Evolutionary conservation across 1,284 basidiomycete species (phyloP).

Genomic region (Ustilago shanxiensis): DNA sequence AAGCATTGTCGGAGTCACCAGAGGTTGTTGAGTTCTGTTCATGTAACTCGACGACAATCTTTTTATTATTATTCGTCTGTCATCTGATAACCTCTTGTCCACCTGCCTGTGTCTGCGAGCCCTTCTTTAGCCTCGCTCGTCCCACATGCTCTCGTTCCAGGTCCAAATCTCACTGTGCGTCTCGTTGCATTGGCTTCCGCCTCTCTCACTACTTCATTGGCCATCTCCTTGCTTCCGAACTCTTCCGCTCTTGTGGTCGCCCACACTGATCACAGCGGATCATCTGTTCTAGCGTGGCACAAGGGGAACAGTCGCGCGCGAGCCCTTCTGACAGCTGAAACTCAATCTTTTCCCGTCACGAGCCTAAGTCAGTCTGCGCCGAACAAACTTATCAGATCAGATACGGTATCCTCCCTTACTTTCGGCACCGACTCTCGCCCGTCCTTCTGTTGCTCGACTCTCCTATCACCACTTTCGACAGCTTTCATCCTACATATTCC

Average conservation of each 20-base stretch:
- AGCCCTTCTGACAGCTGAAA: neutral
- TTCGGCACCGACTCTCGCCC: conserved; percentile 12
- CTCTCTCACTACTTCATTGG: conserved; percentile 18
- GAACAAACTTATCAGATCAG: conserved; percentile 26
- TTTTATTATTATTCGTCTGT: too few relatives aligned
- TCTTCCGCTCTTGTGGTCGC: conserved; percentile 10
- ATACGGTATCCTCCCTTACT: conserved; percentile 2
- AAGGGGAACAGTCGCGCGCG: neutral
- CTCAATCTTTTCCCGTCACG: neutral
- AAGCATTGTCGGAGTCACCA: neutral
- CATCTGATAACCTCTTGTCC: neutral
- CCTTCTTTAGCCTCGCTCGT: too few relatives aligned
- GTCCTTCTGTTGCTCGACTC: conserved; percentile 4
- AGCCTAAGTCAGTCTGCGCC: neutral
- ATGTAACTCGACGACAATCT: too few relatives aligned
- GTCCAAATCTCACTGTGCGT: neutral
- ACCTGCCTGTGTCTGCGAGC: too few relatives aligned
- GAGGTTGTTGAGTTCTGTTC: too few relatives aligned
- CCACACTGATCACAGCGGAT: conserved; percentile 13
- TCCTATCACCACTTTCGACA: too few relatives aligned
- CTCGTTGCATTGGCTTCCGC: neutral
- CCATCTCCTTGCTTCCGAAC: conserved; percentile 9
- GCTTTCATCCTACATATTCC: conserved; percentile 4
- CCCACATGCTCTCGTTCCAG: neutral
- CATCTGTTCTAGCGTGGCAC: neutral